Percentiles rank a stretch among this genome's conserved stretches.
These are phyloP conservation scores for Calophaca sinica DNA, from an alignment of 306 rosid species.

Conservation along the genomic window DNA sequence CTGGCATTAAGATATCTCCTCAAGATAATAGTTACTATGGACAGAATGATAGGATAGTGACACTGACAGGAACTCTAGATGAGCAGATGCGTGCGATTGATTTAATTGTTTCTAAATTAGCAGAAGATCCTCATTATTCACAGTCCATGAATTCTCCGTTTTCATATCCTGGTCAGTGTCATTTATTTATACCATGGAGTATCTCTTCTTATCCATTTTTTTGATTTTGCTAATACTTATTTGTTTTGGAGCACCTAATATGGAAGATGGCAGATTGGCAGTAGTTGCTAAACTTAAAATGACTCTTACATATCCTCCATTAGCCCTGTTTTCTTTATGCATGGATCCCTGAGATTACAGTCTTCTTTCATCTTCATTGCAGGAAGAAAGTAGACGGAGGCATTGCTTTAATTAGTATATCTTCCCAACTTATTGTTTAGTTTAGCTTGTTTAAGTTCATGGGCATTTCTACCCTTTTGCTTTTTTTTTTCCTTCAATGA, in stretches of 20 bases:
- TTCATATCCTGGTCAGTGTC: conserved; percentile 87
- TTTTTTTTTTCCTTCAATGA: conserved; percentile 28
- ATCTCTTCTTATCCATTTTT: conserved; percentile 18
- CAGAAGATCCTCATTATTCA: conserved; percentile 92
- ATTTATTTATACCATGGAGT: conserved; percentile 22
- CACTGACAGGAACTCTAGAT: conserved; percentile 87
- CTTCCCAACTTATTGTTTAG: conserved; percentile 30
- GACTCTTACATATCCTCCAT: not conserved
- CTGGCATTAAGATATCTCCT: conserved; percentile 99
- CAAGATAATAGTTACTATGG: conserved; percentile 95
- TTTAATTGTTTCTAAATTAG: conserved; percentile 82
- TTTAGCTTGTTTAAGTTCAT: conserved; percentile 32
- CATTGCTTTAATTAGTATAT: conserved; percentile 32
- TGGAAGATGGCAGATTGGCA: not conserved
- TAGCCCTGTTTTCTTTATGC: conserved; percentile 25
- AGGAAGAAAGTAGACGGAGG: conserved; percentile 27
- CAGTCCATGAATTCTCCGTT: conserved; percentile 94
- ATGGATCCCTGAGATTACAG: conserved; percentile 9
- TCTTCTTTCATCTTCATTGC: conserved; percentile 27
- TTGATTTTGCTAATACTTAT: not conserved
- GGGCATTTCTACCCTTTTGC: conserved; percentile 4
- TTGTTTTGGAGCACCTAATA: conserved; percentile 31
- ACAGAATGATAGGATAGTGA: conserved; percentile 93
- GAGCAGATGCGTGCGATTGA: conserved; percentile 96
- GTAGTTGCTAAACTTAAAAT: conserved; percentile 22